Evolutionary conservation across 2,329 filamentous ascomycete species (phyloP).

Genomic region (Ploettnerulaceae sp.): DNA sequence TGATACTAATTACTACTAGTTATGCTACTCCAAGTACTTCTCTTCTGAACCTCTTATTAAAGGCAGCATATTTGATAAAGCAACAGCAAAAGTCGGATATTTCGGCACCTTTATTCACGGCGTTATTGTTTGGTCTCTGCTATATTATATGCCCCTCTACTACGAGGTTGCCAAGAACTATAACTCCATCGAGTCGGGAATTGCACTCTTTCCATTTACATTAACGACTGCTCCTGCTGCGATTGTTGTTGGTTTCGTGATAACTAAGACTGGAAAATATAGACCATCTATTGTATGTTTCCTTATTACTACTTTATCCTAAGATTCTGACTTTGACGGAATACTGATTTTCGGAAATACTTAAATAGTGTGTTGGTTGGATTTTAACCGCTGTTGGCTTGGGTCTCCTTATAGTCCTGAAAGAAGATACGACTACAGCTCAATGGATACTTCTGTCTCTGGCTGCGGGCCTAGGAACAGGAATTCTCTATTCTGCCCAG

Average conservation of each 20-base stretch:
- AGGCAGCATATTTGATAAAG: constrained; percentile 39
- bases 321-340: too few species aligned
- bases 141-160: constrained; percentile 50
- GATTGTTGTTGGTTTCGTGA: constrained; percentile 46
- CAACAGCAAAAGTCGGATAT: constrained; percentile 45
- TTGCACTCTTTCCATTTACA: constrained; percentile 52
- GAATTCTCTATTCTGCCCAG: constrained; percentile 50
- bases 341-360: too few species aligned
- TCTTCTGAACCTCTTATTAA: constrained; percentile 34
- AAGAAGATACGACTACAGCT: constrained; percentile 8
- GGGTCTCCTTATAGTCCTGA: constrained; percentile 37
- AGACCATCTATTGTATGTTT: too few species aligned
- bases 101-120: constrained; percentile 53
- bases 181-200: constrained; percentile 45
- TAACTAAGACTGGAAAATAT: constrained; percentile 38
- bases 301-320: too few species aligned
- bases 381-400: constrained; percentile 49
- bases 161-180: constrained; percentile 47
- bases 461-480: constrained; percentile 12
- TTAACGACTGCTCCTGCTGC: constrained; percentile 58
- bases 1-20: constrained; percentile 39
- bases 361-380: constrained; percentile 54
- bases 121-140: constrained; percentile 46
- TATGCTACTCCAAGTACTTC: constrained; percentile 28
- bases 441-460: constrained; percentile 15